phyloP scores from a whole-genome alignment of 2,329 filamentous ascomycete species.

The Daldinia sp. region DNA sequence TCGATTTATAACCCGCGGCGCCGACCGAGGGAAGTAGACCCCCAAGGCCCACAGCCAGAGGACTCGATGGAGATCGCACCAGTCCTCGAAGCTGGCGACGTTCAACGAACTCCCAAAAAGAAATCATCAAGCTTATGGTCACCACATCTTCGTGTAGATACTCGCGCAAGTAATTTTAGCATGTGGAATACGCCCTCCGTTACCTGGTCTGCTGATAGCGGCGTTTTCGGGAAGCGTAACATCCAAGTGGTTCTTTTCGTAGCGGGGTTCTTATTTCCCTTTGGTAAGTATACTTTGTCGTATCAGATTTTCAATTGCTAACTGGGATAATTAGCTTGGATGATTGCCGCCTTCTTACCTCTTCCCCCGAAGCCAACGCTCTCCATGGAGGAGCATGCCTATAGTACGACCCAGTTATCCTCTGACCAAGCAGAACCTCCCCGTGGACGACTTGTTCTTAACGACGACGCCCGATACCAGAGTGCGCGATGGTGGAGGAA shows the following conservation, averaged over 20 bases:
- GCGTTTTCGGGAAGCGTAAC: slow-evolving; percentile 72
- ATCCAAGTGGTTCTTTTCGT: slow-evolving; percentile 79
- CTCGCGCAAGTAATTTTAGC: slow-evolving; percentile 64
- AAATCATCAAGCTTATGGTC: slow-evolving; percentile 73
- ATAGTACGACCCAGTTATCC: slow-evolving; percentile 52
- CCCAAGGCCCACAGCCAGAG: slow-evolving; percentile 43
- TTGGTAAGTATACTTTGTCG: slow-evolving; percentile 59
- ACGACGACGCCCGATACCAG: slow-evolving; percentile 57
- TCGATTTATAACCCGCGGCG: slow-evolving; percentile 45
- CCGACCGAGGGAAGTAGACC: slow-evolving; percentile 44
- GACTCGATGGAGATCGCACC: slow-evolving; percentile 56
- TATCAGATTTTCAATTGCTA: slow-evolving; percentile 12
- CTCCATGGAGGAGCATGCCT: slow-evolving; percentile 59
- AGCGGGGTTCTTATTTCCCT: slow-evolving; percentile 78
- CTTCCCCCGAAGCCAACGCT: slow-evolving; percentile 66
- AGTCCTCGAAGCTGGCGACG: slow-evolving; percentile 40
- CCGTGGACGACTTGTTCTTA: slow-evolving; percentile 46
- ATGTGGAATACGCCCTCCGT: slow-evolving; percentile 79
- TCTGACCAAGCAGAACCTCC: slow-evolving; percentile 44
- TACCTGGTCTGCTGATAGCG: slow-evolving; percentile 68
- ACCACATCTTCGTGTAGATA: slow-evolving; percentile 73
- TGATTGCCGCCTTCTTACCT: slow-evolving; percentile 78
- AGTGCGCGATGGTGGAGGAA: slow-evolving; percentile 68
- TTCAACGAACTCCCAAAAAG: slow-evolving; percentile 51
- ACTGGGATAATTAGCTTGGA: slow-evolving; percentile 69